Percentiles rank a stretch among this genome's conserved stretches.
These are phyloP conservation scores for Syzygium grande DNA, from an alignment of 345 rosid genomes.

Conservation along the genomic window DNA sequence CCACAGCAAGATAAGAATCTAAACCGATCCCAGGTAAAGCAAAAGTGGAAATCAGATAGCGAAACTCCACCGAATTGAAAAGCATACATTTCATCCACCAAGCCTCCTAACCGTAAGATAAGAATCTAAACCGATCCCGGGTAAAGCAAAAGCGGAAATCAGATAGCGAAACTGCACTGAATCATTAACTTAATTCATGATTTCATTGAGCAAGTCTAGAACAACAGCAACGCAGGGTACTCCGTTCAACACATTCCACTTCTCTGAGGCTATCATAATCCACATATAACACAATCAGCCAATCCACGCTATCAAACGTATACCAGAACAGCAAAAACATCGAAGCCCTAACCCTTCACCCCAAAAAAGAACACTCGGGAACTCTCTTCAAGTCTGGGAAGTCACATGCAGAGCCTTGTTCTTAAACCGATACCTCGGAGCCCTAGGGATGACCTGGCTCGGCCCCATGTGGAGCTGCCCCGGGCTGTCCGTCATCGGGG, in stretches of 20 bases:
- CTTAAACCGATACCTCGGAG: conserved; percentile 67
- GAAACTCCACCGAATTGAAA: not conserved
- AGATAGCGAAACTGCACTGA: not conserved
- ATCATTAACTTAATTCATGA: not conserved
- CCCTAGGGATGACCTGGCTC: conserved; percentile 80
- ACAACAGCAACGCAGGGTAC: not conserved
- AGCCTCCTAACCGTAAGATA: too few species aligned
- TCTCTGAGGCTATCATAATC: not conserved
- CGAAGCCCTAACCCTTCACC: not conserved
- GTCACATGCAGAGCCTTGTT: conserved; percentile 30
- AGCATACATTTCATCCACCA: too few species aligned
- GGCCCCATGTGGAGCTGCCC: conserved; percentile 82
- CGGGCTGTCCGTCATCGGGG: conserved; percentile 50
- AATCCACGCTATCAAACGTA: not conserved
- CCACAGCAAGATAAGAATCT: not conserved
- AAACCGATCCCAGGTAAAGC: fast-evolving
- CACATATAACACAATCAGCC: not conserved
- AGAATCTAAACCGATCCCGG: not conserved
- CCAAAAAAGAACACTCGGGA: not conserved
- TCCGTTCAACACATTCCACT: not conserved
- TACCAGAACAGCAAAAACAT: not conserved
- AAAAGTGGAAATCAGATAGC: not conserved
- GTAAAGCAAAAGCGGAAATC: not conserved
- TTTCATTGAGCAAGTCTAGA: not conserved
- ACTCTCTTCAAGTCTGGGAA: conserved; percentile 36